phyloP scores from a whole-genome alignment of 176 grass and related monocot genomes.

The Areca catechu region DNA sequence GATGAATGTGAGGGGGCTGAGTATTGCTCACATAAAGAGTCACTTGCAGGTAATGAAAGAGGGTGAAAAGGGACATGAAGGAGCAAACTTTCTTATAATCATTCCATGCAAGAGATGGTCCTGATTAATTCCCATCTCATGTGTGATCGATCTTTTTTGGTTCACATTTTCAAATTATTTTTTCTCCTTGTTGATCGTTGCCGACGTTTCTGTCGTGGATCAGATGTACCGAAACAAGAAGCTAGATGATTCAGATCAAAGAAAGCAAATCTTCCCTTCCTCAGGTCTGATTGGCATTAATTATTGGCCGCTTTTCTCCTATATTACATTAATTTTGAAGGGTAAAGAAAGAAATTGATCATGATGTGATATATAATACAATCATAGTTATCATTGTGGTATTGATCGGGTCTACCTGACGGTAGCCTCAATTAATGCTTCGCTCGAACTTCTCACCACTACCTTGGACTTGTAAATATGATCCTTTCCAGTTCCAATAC shows the following conservation, averaged over 20 bases:
- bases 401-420: too few relatives aligned
- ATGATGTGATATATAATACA: too few relatives aligned
- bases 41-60: slow-evolving; percentile 70
- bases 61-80: not conserved
- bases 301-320: not conserved
- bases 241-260: slow-evolving; percentile 48
- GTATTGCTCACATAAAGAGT: slow-evolving; percentile 96
- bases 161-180: not conserved
- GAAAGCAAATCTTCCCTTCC: slow-evolving; percentile 37
- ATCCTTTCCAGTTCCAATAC: too few relatives aligned
- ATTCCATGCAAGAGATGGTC: not conserved
- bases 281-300: slow-evolving; percentile 29
- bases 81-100: too few relatives aligned
- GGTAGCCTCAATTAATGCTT: too few relatives aligned
- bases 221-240: slow-evolving; percentile 99
- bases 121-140: not conserved
- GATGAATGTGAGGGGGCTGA: slow-evolving; percentile 96
- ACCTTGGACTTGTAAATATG: too few relatives aligned
- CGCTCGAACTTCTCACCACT: too few relatives aligned
- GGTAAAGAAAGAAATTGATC: too few relatives aligned
- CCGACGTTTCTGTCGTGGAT: not conserved
- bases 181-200: not conserved
- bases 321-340: not conserved
- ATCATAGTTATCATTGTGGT: too few relatives aligned
- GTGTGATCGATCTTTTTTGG: not conserved